These are phyloP conservation scores for Rhodotorula sp. DNA, from an alignment of 1,284 basidiomycete species.

Conservation along the genomic window DNA sequence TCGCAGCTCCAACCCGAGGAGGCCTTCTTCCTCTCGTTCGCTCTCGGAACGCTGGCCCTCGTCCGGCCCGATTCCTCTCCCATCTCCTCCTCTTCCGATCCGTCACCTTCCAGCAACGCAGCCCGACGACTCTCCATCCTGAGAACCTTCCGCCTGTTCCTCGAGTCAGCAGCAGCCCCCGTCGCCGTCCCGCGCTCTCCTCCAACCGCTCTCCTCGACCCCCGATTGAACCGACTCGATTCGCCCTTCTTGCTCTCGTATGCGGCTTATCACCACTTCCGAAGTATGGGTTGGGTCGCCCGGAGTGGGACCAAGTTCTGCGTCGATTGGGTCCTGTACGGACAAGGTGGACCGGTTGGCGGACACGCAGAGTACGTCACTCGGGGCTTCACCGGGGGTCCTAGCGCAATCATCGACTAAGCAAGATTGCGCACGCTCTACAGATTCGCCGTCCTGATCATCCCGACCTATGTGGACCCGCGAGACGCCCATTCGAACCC, in stretches of 20 bases:
- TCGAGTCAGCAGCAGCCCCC: slow-evolving; percentile 13
- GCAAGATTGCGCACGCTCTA: no score
- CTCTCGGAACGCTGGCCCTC: slow-evolving; percentile 35
- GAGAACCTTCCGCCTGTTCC: slow-evolving; percentile 22
- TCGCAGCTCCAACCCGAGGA: slow-evolving; percentile 88
- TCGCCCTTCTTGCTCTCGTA: slow-evolving; percentile 84
- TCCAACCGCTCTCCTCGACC: slow-evolving; percentile 50
- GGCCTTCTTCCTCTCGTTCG: slow-evolving; percentile 73
- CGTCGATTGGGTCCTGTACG: slow-evolving; percentile 87
- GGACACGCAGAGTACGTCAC: slow-evolving; percentile 82
- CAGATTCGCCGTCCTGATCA: slow-evolving; percentile 84
- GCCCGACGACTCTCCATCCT: slow-evolving; percentile 28
- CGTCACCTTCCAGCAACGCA: background rate
- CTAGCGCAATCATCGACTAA: no score
- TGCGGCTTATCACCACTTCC: slow-evolving; percentile 88
- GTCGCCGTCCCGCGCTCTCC: slow-evolving; percentile 57
- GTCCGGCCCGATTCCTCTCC: background rate
- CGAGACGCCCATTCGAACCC: slow-evolving; percentile 63
- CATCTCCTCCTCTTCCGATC: background rate
- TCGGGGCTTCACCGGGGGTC: background rate
- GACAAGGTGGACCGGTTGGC: slow-evolving; percentile 79
- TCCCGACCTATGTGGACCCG: slow-evolving; percentile 83
- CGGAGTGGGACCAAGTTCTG: slow-evolving; percentile 97
- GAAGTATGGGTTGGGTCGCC: slow-evolving; percentile 96
- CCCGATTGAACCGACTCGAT: slow-evolving; percentile 29